Evolutionary conservation across 139 green algal species (phyloP).

Genomic region (Zygnema cylindricum): DNA sequence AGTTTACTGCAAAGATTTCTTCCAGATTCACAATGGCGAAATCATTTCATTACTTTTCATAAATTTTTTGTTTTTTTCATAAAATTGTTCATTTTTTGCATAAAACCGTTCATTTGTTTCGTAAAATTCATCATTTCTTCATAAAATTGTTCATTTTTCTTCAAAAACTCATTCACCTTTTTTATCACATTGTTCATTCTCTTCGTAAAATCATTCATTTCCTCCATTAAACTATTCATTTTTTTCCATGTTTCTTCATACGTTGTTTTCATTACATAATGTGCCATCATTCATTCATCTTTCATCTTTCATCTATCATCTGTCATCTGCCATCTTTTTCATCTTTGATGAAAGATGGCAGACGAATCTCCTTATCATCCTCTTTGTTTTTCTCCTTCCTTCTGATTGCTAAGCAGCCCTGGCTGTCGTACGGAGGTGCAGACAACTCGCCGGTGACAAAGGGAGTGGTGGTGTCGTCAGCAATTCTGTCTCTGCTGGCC

Average conservation of each 20-base stretch:
- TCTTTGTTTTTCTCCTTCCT: no score
- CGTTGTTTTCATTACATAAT: no score
- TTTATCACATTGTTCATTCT: neutral
- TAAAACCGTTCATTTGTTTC: neutral
- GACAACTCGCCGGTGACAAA: conserved; percentile 55
- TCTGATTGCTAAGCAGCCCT: no score
- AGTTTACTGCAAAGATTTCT: neutral
- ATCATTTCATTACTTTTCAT: neutral
- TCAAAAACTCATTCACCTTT: neutral
- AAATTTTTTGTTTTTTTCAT: neutral
- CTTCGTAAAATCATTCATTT: neutral
- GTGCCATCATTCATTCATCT: conserved; percentile 3
- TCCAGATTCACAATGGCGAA: neutral
- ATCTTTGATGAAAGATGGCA: no score
- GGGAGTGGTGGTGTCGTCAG: conserved; percentile 36
- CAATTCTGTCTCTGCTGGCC: conserved; percentile 42
- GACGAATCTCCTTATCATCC: no score
- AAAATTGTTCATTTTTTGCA: neutral
- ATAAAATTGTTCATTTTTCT: neutral
- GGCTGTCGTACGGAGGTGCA: no score
- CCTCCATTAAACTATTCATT: no score
- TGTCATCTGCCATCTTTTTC: neutral
- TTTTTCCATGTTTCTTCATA: no score
- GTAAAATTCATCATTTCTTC: neutral
- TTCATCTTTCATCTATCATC: neutral